These are phyloP conservation scores for Penicillium sp. DNA, from an alignment of 2,329 filamentous ascomycete genomes.

Conservation along the genomic window DNA sequence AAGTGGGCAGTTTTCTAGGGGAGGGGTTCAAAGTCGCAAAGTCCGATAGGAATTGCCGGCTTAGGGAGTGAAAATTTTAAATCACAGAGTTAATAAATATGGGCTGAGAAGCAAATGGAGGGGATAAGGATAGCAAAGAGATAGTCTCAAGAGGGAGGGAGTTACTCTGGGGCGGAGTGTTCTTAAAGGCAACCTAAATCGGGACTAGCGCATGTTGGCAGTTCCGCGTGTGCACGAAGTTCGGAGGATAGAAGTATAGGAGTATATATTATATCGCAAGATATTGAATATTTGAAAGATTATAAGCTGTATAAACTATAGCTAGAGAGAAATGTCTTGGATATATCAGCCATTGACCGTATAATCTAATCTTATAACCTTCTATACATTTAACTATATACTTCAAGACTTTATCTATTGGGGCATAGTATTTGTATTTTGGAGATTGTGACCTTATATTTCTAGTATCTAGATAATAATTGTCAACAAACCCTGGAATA, in stretches of 20 bases:
- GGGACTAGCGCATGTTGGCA: slow-evolving; percentile 20
- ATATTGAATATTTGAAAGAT: background rate
- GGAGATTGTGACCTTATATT: background rate
- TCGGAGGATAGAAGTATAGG: background rate
- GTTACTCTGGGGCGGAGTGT: slow-evolving; percentile 16
- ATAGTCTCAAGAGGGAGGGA: slow-evolving; percentile 11
- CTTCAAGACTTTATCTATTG: background rate
- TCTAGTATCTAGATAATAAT: background rate
- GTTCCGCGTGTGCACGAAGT: background rate
- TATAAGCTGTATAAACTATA: too few relatives aligned
- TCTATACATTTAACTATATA: too few relatives aligned
- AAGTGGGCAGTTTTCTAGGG: slow-evolving; percentile 7
- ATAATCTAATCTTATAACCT: too few relatives aligned
- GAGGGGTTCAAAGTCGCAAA: background rate
- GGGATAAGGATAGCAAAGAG: slow-evolving; percentile 17
- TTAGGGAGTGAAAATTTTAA: background rate
- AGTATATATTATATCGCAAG: background rate
- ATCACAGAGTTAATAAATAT: background rate
- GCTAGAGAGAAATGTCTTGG: background rate
- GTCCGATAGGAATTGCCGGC: slow-evolving; percentile 10
- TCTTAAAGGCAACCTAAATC: slow-evolving; percentile 16
- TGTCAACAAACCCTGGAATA: background rate
- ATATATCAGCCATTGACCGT: background rate
- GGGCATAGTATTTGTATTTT: background rate
- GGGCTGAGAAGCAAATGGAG: slow-evolving; percentile 2